Evolutionary conservation across 441 rosid genomes (phyloP).

Genomic region (Eruca vesicaria): DNA sequence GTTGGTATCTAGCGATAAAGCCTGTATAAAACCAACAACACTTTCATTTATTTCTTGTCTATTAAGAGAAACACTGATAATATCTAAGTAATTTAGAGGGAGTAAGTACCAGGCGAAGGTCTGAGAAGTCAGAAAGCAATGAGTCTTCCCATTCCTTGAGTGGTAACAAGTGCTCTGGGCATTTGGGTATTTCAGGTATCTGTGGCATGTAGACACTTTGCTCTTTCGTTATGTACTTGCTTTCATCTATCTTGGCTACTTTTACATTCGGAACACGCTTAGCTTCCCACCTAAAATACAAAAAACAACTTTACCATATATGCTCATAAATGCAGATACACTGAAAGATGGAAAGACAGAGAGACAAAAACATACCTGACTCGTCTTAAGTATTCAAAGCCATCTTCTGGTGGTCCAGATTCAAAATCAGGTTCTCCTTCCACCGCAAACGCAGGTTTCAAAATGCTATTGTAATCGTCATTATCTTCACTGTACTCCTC

Average conservation of each 20-base stretch:
- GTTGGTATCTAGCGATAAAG: slow-evolving; percentile 37
- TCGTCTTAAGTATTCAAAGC: slow-evolving; percentile 79
- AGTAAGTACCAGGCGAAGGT: slow-evolving; percentile 56
- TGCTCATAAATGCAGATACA: not conserved
- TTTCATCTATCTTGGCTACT: slow-evolving; percentile 58
- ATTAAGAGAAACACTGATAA: slow-evolving; percentile 2
- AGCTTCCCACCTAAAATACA: slow-evolving; percentile 82
- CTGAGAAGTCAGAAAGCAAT: slow-evolving; percentile 72
- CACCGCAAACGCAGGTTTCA: slow-evolving; percentile 74
- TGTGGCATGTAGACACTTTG: slow-evolving; percentile 86
- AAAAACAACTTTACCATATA: slow-evolving; percentile 9
- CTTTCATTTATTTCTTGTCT: not conserved
- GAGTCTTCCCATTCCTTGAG: slow-evolving; percentile 76
- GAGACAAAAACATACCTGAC: slow-evolving; percentile 56
- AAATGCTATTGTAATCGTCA: slow-evolving; percentile 71
- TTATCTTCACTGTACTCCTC: slow-evolving; percentile 57
- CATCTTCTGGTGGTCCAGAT: slow-evolving; percentile 93
- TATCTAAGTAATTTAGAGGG: not conserved
- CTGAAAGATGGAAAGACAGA: slow-evolving; percentile 2
- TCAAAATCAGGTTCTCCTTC: slow-evolving; percentile 90
- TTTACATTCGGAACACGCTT: slow-evolving; percentile 67
- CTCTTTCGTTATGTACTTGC: slow-evolving; percentile 42
- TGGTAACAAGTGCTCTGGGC: slow-evolving; percentile 64
- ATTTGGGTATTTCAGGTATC: slow-evolving; percentile 72
- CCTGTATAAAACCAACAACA: slow-evolving; percentile 39